Base-by-base conservation (phyloP, 352 stramenopile species). In the Phytophthora fragariae region DNA sequence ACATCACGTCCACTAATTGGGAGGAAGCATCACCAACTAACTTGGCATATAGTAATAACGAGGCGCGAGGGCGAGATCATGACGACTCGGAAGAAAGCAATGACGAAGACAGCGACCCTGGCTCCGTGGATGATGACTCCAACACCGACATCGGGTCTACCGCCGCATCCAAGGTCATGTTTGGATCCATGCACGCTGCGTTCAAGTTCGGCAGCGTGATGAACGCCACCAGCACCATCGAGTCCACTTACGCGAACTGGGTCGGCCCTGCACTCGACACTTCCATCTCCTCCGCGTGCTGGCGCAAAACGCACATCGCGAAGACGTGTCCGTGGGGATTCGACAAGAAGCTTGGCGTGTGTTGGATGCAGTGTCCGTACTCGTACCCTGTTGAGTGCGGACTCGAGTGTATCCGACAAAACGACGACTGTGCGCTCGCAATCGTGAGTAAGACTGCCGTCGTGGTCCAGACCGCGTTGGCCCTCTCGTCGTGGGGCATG, bases 331-430 rank as follows among this genome's bases (percentile, higher is more conserved):
- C 79, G n/a, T 50, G 67, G 7, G 76, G 76, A 31, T 85, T 64
- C 54, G 60, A 81, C 2, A 64, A 54, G 10, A 74, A 68, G 12
- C 27, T 76, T 4, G 76, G 65, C 6, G 75, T 67, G n/a, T 86
- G 79, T 57, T 86, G 76, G 79, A 65, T 68, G 39, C 31, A 83
- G 41, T 87, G 80, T 74, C 80, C 80, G 7, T 74, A 83, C 54
- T 70, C 68, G 50, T 87, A 85, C 61, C 80, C 80, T n/a, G 50
- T 85, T 1, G 68, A 80, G 27, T 87, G 80, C 52, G 77, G 77
- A 57, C 62, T 82, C 59, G 75, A 87, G 61, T 87, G 80, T 19
- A 59, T 83, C 44, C 77, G 72, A 15, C 80, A 84, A 35, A 82
- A 80, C 17, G 73, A 78, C 29, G 66, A 82, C 17, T 87, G 80